Base-by-base conservation (phyloP, 306 rosid species). In the Lathyrus sativus region DNA sequence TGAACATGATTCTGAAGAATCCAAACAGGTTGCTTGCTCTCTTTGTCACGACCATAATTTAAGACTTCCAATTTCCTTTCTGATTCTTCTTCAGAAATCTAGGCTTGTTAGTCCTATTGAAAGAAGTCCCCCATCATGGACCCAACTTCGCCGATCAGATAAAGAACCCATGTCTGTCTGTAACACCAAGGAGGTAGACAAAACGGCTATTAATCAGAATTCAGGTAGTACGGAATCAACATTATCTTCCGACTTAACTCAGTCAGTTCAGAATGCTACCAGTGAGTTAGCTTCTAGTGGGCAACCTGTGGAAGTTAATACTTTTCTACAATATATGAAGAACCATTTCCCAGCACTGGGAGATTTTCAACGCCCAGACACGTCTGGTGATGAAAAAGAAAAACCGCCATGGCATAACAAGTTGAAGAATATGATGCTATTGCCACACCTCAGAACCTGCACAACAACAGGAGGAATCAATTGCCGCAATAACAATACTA, bases 61-160 rank as follows among this genome's bases (percentile, higher is more conserved):
- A 38, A 80, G 75, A 70, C 81, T 51, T 72, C 88, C 92, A 2
- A 80, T 95, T 64, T 85, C 99, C 37, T 87, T 81, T 83, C 79
- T 95, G 79, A 76, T 85, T 78, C 95, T 90, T 75, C 89, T 95
- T 74, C 99, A 88, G 85, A 95, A 85, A 83, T 95, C 99, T 17
- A 90, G 87, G 87, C 97, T 90, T 71, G 85, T 83, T 90, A 88
- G 91, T 83, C 88, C 81, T 11, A 80, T 90, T 51, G 84, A 87
- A 65, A 74, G 85, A 74, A 92, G 91, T 65, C 86, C 92, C 31
- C 80, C 71, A 17, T 88, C 96, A 68, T 90, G 99, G 97, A 82
- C 80, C 19, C 83, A 77, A 71, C 84, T 83, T 78, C 11, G 26
- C 68, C 72, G 6, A 65, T 73, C 73, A 61, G 84, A 82, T 74